Percentiles rank a stretch among this genome's conserved stretches.
These are phyloP conservation scores for Theileria parva DNA, from an alignment of 169 alveolate genomes.

Conservation along the genomic window DNA sequence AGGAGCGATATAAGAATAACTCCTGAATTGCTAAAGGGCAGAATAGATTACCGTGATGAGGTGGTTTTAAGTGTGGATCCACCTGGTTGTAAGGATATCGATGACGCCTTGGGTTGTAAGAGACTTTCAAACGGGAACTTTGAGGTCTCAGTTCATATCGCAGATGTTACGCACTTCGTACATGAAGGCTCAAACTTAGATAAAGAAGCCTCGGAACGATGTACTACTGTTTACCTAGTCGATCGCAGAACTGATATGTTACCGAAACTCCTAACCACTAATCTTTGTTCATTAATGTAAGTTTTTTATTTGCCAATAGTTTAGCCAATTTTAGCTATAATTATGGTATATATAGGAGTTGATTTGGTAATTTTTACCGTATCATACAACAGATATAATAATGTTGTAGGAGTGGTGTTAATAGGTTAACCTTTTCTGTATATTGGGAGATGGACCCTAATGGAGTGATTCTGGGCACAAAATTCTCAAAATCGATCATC, in stretches of 20 bases:
- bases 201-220: conserved; percentile 97
- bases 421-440: conserved; percentile 92
- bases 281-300: conserved; percentile 90
- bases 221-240: conserved; percentile 95
- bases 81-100: conserved; percentile 98
- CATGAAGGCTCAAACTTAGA: conserved; percentile 94
- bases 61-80: conserved; percentile 97
- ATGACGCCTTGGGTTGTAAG: conserved; percentile 94
- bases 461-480: conserved; percentile 79
- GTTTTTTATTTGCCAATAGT: not conserved
- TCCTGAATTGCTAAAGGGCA: conserved; percentile 6
- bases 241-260: conserved; percentile 99
- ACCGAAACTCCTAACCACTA: conserved; percentile 94
- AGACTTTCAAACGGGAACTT: conserved; percentile 70
- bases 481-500: conserved; percentile 87
- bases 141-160: conserved; percentile 98
- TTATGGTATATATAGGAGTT: not conserved
- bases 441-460: conserved; percentile 91
- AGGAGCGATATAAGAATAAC: conserved; percentile 69
- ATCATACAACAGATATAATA: conserved; percentile 40
- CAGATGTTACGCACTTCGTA: conserved; percentile 99
- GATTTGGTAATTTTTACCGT: not conserved
- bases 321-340: not conserved
- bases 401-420: conserved; percentile 60
- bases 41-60: conserved; percentile 84